phyloP scores from a whole-genome alignment of 495 filamentous ascomycete genomes.

The Acidomyces sp. region DNA sequence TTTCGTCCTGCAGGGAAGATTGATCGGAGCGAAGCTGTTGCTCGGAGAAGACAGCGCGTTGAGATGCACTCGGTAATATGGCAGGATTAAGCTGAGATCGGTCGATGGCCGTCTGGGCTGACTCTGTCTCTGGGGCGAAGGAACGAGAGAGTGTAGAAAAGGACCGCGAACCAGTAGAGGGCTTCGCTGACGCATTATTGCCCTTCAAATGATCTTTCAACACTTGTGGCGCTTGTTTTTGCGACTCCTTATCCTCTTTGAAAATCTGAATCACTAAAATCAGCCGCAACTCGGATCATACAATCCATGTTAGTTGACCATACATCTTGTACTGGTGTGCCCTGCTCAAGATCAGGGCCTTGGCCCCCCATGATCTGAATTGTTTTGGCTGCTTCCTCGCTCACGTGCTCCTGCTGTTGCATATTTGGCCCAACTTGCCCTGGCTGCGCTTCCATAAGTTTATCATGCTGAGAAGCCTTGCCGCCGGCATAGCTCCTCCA shows the following conservation, averaged over 20 bases:
- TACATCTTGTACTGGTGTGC: conserved; percentile 54
- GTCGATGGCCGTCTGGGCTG: background rate
- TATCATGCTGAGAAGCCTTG: conserved; percentile 3
- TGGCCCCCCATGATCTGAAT: conserved; percentile 36
- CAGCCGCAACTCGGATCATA: no score
- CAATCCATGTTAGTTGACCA: no score
- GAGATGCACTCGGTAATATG: conserved; percentile 16
- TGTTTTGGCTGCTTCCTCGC: conserved; percentile 50
- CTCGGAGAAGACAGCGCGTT: conserved; percentile 21
- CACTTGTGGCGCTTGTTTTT: conserved; percentile 54
- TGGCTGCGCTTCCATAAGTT: conserved; percentile 27
- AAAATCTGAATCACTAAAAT: conserved; percentile 57
- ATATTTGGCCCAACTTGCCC: conserved; percentile 37
- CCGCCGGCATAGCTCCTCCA: conserved; percentile 30
- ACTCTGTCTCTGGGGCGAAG: conserved; percentile 8
- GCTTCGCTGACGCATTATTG: conserved; percentile 9
- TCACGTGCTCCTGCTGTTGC: conserved; percentile 46
- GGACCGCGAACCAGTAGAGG: conserved; percentile 33
- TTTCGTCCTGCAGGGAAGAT: conserved; percentile 8
- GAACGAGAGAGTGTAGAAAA: conserved; percentile 45
- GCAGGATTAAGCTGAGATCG: conserved; percentile 7
- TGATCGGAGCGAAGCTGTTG: background rate
- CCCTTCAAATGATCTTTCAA: conserved; percentile 44
- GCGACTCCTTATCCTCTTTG: conserved; percentile 46
- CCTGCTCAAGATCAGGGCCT: conserved; percentile 49